These are phyloP conservation scores for Lumnitzera racemosa DNA, from an alignment of 345 rosid species.

Conservation along the genomic window DNA sequence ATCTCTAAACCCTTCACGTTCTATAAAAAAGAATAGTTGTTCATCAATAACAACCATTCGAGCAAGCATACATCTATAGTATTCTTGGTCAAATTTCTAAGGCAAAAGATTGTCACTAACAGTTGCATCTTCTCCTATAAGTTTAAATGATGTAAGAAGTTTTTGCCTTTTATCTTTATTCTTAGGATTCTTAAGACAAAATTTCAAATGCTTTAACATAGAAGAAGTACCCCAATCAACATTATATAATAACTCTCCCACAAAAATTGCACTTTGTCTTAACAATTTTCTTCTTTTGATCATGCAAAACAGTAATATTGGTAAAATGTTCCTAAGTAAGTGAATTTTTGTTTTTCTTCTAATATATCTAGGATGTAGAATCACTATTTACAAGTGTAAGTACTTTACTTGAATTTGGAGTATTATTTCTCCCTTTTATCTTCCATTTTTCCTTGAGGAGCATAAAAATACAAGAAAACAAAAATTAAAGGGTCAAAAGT, in stretches of 20 bases:
- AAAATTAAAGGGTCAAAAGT: too few relatives aligned
- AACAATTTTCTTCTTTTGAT: background rate
- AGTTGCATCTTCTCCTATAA: background rate
- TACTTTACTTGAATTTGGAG: too few relatives aligned
- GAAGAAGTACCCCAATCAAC: background rate
- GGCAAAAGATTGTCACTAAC: background rate
- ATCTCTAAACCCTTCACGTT: background rate
- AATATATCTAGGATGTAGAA: too few relatives aligned
- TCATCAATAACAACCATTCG: slow-evolving; percentile 1
- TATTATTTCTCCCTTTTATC: too few relatives aligned
- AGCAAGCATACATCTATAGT: background rate
- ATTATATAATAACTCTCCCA: background rate
- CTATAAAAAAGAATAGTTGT: background rate
- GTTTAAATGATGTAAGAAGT: background rate
- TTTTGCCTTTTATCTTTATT: background rate
- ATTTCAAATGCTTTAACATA: background rate
- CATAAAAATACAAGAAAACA: too few relatives aligned
- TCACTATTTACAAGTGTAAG: too few relatives aligned
- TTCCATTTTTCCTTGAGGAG: too few relatives aligned
- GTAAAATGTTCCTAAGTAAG: background rate
- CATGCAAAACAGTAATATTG: background rate
- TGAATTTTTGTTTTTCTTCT: background rate
- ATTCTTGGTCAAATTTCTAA: background rate
- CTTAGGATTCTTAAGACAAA: background rate
- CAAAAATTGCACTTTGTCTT: background rate